These are phyloP conservation scores for Melaleuca quinquenervia DNA, from an alignment of 345 rosid genomes.

Conservation along the genomic window DNA sequence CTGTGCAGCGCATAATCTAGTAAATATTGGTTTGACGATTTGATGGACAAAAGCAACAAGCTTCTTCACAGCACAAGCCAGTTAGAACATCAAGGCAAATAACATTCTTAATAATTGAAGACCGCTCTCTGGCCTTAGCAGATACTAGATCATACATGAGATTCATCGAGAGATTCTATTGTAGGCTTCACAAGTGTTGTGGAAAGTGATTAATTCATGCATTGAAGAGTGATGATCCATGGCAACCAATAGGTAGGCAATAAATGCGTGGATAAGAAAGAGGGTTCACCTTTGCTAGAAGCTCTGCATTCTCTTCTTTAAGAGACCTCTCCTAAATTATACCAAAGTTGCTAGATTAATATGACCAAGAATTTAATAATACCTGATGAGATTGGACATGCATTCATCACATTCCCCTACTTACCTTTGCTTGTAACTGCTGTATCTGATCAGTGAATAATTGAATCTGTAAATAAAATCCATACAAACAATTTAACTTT, in stretches of 20 bases:
- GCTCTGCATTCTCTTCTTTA: slow-evolving; percentile 29
- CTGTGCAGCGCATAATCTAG: neutral
- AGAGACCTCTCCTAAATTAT: slow-evolving; percentile 34
- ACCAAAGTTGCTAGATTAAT: neutral
- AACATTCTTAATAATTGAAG: neutral
- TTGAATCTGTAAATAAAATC: slow-evolving; percentile 17
- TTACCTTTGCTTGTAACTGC: slow-evolving; percentile 38
- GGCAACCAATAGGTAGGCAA: neutral
- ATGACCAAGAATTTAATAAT: neutral
- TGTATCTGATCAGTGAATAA: slow-evolving; percentile 30
- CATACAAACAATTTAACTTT: neutral
- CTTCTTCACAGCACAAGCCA: neutral
- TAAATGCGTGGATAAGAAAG: neutral
- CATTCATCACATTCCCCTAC: neutral
- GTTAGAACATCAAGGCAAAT: neutral
- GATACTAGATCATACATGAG: neutral
- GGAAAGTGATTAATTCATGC: neutral
- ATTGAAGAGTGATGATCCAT: neutral
- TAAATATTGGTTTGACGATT: neutral
- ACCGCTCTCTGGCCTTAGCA: neutral
- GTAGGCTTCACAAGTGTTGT: neutral
- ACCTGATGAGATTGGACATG: neutral
- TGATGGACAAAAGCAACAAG: neutral
- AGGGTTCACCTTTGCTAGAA: slow-evolving; percentile 24
- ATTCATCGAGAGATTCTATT: neutral